These are phyloP conservation scores for Avena atlantica DNA, from an alignment of 176 grass and related monocot genomes.

Conservation along the genomic window DNA sequence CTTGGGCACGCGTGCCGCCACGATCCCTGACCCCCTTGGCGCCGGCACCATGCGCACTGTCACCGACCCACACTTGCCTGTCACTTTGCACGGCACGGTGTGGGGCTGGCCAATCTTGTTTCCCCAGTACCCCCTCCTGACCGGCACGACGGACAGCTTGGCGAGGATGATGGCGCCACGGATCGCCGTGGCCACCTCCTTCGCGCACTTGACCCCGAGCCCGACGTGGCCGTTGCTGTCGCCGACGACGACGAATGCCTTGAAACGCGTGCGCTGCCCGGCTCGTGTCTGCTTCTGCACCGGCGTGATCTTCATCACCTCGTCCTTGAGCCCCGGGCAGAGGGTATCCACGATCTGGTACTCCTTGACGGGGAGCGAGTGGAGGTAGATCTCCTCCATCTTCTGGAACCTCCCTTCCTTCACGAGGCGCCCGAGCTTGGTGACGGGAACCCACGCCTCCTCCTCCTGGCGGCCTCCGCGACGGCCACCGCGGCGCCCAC, in stretches of 20 bases:
- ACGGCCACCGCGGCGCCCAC: conserved; percentile 54
- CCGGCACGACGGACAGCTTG: conserved; percentile 67
- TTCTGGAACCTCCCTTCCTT: conserved; percentile 47
- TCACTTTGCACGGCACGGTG: conserved; percentile 85
- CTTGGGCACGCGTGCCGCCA: conserved; percentile 76
- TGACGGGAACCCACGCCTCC: conserved; percentile 77
- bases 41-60: conserved; percentile 83
- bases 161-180: conserved; percentile 77
- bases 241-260: conserved; percentile 78
- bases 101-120: conserved; percentile 78
- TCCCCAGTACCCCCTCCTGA: conserved; percentile 79
- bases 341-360: conserved; percentile 74
- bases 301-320: conserved; percentile 89
- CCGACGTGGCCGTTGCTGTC: conserved; percentile 72
- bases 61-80: conserved; percentile 73
- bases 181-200: conserved; percentile 83
- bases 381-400: conserved; percentile 85
- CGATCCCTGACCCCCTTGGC: conserved; percentile 72
- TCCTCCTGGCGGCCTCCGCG: conserved; percentile 58
- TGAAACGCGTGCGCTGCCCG: conserved; percentile 69
- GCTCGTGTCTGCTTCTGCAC: conserved; percentile 86
- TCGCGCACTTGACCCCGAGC: conserved; percentile 77
- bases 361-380: conserved; percentile 82
- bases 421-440: conserved; percentile 77
- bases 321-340: conserved; percentile 64